These are phyloP conservation scores for Arabis alpina DNA, from an alignment of 345 rosid species.

Conservation along the genomic window DNA sequence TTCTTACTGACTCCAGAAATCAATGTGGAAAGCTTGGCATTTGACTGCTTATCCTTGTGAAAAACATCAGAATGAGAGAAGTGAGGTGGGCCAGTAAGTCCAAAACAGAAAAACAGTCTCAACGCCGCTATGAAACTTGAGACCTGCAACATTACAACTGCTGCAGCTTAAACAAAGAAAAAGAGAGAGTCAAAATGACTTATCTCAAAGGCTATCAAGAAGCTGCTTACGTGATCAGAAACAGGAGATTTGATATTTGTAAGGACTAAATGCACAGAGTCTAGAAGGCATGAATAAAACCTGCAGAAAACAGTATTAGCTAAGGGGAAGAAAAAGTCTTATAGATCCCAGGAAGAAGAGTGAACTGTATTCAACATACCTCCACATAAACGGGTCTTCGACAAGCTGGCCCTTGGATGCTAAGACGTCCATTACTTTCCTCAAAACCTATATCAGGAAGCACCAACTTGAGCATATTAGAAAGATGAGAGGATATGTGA, in stretches of 20 bases:
- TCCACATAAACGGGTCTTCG: conserved; percentile 69
- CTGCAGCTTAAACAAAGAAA: conserved; percentile 17
- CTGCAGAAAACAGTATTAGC: conserved; percentile 45
- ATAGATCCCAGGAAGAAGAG: conserved; percentile 1
- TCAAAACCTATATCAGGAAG: conserved; percentile 57
- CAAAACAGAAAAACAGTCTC: conserved; percentile 73
- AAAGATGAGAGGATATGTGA: conserved; percentile 9
- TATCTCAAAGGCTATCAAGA: conserved; percentile 12
- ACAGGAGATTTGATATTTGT: conserved; percentile 64
- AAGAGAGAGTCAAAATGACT: conserved; percentile 22
- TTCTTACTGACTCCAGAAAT: conserved; percentile 46
- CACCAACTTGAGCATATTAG: conserved; percentile 23
- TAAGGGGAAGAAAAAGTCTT: conserved; percentile 5
- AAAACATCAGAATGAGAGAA: conserved; percentile 40
- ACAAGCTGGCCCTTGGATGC: conserved; percentile 60
- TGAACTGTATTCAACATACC: conserved; percentile 46
- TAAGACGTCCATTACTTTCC: conserved; percentile 82
- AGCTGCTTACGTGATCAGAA: conserved; percentile 74
- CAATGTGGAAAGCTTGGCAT: conserved; percentile 44
- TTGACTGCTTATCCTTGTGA: conserved; percentile 52
- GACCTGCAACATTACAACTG: conserved; percentile 54
- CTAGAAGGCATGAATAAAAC: conserved; percentile 79
- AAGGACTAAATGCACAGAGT: conserved; percentile 79
- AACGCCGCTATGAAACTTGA: conserved; percentile 79
- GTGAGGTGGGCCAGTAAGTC: conserved; percentile 55